Percentiles rank a stretch among this genome's conserved stretches.
Evolutionary conservation across 345 rosid species (phyloP).

Genomic region (Boechera retrofracta): DNA sequence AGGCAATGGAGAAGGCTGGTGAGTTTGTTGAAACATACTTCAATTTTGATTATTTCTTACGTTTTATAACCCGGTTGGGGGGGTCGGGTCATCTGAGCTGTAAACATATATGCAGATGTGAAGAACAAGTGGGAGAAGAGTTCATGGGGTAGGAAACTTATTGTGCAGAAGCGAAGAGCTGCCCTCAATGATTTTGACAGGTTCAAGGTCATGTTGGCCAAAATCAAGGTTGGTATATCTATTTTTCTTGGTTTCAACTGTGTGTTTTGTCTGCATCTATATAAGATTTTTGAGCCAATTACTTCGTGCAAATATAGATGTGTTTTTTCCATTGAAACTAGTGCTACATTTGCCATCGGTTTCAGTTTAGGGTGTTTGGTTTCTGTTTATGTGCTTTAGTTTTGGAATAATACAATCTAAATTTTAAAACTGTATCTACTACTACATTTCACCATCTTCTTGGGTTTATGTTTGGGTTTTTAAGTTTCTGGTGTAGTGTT

Average conservation of each 20-base stretch:
- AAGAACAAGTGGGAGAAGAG: slow-evolving; percentile 87
- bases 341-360: background rate
- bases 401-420: background rate
- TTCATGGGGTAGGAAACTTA: slow-evolving; percentile 86
- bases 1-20: slow-evolving; percentile 91
- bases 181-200: slow-evolving; percentile 79
- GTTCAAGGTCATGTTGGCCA: slow-evolving; percentile 88
- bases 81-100: background rate
- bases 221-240: slow-evolving; percentile 59
- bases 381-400: background rate
- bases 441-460: background rate
- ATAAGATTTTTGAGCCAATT: background rate
- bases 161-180: slow-evolving; percentile 80
- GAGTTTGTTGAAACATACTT: slow-evolving; percentile 6
- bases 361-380: background rate
- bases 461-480: background rate
- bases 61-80: background rate
- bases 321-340: background rate
- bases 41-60: background rate
- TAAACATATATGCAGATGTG: slow-evolving; percentile 57
- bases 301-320: background rate
- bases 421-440: background rate
- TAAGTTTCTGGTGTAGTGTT: background rate
- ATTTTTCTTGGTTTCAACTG: background rate
- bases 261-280: background rate